Conservation (phyloP, 202 grass and related monocot genomes). For the Bolboschoenoplectus hybrid region DNA sequence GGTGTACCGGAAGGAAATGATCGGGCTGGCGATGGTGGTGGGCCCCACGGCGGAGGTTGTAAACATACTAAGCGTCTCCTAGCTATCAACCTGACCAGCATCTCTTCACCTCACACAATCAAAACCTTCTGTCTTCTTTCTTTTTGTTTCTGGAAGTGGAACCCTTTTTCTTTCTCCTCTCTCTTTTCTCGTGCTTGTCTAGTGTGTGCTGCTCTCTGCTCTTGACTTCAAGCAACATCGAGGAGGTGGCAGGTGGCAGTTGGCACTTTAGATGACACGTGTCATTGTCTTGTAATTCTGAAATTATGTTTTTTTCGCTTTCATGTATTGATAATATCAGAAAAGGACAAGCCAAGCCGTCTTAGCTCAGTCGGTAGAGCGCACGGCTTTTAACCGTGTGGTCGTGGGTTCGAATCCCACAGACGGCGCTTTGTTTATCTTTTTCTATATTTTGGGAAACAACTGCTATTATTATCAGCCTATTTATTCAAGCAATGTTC, state of each 20-base stretch:
- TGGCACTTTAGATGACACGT: slow-evolving; percentile 31
- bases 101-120: neutral
- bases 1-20: neutral
- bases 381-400: slow-evolving; percentile 99
- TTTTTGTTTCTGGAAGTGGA: neutral
- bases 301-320: too few relatives aligned
- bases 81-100: slow-evolving; percentile 13
- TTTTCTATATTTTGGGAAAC: too few relatives aligned
- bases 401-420: slow-evolving; percentile 97
- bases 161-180: neutral
- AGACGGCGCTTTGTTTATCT: slow-evolving; percentile 56
- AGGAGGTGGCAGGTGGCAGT: slow-evolving; percentile 18
- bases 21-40: neutral
- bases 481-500: too few relatives aligned
- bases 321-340: neutral
- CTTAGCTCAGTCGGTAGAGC: slow-evolving; percentile 95
- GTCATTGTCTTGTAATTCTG: neutral
- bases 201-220: neutral
- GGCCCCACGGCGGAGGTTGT: neutral
- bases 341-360: slow-evolving; percentile 27
- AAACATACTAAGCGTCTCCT: slow-evolving; percentile 20
- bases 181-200: neutral
- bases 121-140: neutral
- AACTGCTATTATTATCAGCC: too few relatives aligned
- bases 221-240: slow-evolving; percentile 7